Percentiles rank a stretch among this genome's conserved stretches.
Conservation (phyloP, 1,139 yeast species). For the Candida pseudoviswanathii region DNA sequence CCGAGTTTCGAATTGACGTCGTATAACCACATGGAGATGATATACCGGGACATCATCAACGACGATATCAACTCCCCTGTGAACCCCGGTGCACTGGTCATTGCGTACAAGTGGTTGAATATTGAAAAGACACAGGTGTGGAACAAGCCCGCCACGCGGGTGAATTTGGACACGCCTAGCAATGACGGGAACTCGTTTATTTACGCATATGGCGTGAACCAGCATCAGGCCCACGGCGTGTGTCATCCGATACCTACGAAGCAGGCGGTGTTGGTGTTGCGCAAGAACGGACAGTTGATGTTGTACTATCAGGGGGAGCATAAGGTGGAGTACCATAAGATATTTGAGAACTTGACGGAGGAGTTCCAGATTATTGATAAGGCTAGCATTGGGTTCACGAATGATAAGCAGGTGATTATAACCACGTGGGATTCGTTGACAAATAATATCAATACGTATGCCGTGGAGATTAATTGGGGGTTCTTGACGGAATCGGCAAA, state of each 20-base stretch:
- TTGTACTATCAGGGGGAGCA: conserved; percentile 66
- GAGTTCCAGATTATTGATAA: conserved; percentile 31
- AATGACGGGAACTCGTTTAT: conserved; percentile 17
- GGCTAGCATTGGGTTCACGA: conserved; percentile 63
- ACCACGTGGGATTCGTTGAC: conserved; percentile 48
- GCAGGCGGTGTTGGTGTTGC: conserved; percentile 70
- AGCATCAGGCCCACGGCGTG: conserved; percentile 60
- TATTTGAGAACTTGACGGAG: conserved; percentile 26
- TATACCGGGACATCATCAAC: conserved; percentile 38
- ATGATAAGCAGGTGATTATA: conserved; percentile 51
- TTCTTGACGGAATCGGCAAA: conserved; percentile 50
- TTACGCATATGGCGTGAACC: conserved; percentile 59
- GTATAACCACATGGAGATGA: conserved; percentile 50
- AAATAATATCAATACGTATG: conserved; percentile 47
- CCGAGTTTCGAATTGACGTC: conserved; percentile 50
- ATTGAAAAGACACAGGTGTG: conserved; percentile 63
- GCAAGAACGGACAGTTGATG: conserved; percentile 63
- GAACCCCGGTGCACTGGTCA: conserved; percentile 28
- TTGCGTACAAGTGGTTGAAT: conserved; percentile 70
- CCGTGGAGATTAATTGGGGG: conserved; percentile 64
- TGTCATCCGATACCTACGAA: conserved; percentile 70
- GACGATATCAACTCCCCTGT: conserved; percentile 19
- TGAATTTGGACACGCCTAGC: conserved; percentile 18
- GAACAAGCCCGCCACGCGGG: conserved; percentile 51
- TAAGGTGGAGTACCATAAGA: conserved; percentile 55